A percentile compares a stretch with the other conserved stretches of the same genome.
Evolutionary conservation across 2,329 filamentous ascomycete species (phyloP).

Genomic region (Lojkania enalia): DNA sequence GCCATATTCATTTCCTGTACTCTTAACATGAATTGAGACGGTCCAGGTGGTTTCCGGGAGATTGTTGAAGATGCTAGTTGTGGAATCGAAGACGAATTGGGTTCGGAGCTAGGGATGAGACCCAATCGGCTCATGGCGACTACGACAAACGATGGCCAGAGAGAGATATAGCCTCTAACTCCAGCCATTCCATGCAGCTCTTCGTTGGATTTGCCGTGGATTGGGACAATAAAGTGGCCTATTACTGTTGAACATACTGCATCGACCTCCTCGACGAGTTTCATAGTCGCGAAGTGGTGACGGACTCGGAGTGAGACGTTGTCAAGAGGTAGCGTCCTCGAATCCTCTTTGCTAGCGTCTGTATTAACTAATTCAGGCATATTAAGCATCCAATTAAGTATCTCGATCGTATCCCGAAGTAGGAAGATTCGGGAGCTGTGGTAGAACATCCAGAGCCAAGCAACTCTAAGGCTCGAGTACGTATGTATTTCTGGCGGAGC

Average conservation of each 20-base stretch:
- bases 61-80: background rate
- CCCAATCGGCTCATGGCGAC: slow-evolving; percentile 30
- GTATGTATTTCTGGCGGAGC: slow-evolving; percentile 33
- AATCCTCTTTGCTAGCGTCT: background rate
- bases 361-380: slow-evolving; percentile 20
- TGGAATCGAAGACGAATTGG: slow-evolving; percentile 2
- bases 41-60: slow-evolving; percentile 1
- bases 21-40: slow-evolving; percentile 9
- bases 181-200: slow-evolving; percentile 30
- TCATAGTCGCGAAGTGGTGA: slow-evolving; percentile 21
- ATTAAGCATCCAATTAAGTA: slow-evolving; percentile 36
- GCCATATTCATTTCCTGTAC: slow-evolving; percentile 4
- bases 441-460: slow-evolving; percentile 36
- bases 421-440: slow-evolving; percentile 33
- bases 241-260: slow-evolving; percentile 29
- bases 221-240: slow-evolving; percentile 28
- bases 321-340: slow-evolving; percentile 12
- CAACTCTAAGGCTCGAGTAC: slow-evolving; percentile 25
- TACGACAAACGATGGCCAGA: slow-evolving; percentile 35
- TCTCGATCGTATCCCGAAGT: slow-evolving; percentile 32
- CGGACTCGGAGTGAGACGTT: slow-evolving; percentile 19
- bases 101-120: slow-evolving; percentile 26
- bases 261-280: slow-evolving; percentile 29
- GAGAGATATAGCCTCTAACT: slow-evolving; percentile 30
- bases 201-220: slow-evolving; percentile 24